A percentile compares a stretch with the other conserved stretches of the same genome.
Conservation (phyloP, 352 stramenopile genomes). For the Phytophthora idaei region DNA sequence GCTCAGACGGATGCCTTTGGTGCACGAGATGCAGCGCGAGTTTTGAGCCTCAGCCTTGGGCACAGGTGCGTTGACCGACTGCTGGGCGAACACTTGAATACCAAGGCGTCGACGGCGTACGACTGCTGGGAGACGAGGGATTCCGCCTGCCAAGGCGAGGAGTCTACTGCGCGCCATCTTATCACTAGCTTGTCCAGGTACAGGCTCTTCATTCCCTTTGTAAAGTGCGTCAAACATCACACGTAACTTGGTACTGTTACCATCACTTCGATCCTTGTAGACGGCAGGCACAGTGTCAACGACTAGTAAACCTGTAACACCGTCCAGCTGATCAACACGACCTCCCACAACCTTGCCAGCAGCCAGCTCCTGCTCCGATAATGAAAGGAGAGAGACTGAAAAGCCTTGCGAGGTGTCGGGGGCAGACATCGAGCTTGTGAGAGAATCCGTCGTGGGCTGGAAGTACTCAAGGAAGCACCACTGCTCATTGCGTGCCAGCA, state of each 20-base stretch:
- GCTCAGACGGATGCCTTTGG: conserved; percentile 43
- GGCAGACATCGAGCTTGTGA: conserved; percentile 2
- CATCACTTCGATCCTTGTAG: conserved; percentile 15
- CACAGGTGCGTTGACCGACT: conserved; percentile 2
- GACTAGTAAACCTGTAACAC: conserved; percentile 37
- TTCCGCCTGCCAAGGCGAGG: conserved; percentile 28
- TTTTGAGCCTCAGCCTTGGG: conserved; percentile 32
- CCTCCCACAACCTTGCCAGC: conserved; percentile 34
- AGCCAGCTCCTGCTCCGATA: conserved; percentile 37
- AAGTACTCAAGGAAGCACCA: conserved; percentile 62
- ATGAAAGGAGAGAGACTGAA: conserved; percentile 33
- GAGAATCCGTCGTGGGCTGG: conserved; percentile 19
- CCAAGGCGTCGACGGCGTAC: conserved; percentile 46
- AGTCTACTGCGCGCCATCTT: conserved; percentile 39
- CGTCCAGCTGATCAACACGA: conserved; percentile 51
- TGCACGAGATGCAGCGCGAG: conserved; percentile 50
- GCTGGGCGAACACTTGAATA: conserved; percentile 36
- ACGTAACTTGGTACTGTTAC: conserved; percentile 24
- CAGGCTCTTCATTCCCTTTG: not conserved
- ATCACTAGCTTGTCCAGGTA: conserved; percentile 10
- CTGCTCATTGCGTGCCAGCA: conserved; percentile 48
- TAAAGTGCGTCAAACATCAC: conserved; percentile 43
- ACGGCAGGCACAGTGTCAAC: conserved; percentile 40
- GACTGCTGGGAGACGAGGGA: conserved; percentile 35
- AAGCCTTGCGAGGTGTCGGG: conserved; percentile 33